Conservation (phyloP, 352 stramenopile genomes). For the Phytophthora meadii region DNA sequence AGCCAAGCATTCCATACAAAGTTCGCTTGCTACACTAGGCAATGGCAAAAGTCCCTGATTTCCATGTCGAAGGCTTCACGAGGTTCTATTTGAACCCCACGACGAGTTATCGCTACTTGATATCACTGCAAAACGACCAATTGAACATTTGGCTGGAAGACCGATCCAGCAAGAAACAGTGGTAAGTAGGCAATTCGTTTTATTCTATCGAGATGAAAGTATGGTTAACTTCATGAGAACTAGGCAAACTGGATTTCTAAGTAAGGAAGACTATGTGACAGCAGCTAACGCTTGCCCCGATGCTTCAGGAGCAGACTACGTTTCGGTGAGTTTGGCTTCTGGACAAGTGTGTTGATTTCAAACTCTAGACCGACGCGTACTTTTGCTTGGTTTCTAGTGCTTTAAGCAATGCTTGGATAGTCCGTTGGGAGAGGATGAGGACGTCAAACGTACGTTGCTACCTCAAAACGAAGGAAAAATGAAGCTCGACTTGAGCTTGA, state of each 20-base stretch:
- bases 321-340: not conserved
- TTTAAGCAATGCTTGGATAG: constrained; percentile 1
- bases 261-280: constrained; percentile 1
- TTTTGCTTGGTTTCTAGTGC: not conserved
- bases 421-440: not conserved
- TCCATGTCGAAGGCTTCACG: not conserved
- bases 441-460: constrained; percentile 2
- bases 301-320: not conserved
- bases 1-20: not conserved
- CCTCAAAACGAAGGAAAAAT: constrained; percentile 3
- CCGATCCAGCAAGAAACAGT: constrained; percentile 1
- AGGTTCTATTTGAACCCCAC: not conserved
- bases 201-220: too few species aligned
- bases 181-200: not conserved
- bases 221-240: too few species aligned
- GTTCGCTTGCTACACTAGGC: too few species aligned
- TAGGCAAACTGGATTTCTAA: constrained; percentile 1
- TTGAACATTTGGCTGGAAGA: not conserved
- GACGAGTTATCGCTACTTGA: not conserved
- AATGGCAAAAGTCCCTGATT: not conserved
- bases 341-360: too few species aligned
- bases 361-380: too few species aligned
- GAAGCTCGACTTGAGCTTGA: constrained; percentile 14
- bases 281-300: not conserved
- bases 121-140: not conserved